phyloP scores from a whole-genome alignment of 768 basidiomycete genomes.

The Lentinula sp. region DNA sequence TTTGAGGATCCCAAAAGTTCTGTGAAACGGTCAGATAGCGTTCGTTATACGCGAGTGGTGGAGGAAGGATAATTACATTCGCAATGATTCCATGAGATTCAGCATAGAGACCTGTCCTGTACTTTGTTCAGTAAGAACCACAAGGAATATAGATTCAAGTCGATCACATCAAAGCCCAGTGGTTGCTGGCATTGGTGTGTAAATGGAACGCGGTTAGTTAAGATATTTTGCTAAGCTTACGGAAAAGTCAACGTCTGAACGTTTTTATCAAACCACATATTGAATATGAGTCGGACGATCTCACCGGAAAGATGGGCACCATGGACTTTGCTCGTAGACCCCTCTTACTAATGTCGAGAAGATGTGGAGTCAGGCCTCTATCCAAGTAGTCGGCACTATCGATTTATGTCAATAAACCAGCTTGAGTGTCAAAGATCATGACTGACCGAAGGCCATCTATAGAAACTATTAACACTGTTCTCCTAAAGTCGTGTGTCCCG shows the following conservation, averaged over 20 bases:
- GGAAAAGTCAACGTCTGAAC: conserved; percentile 83
- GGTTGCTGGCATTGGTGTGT: conserved; percentile 49
- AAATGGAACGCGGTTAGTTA: neutral
- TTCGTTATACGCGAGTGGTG: neutral
- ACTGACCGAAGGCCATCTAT: conserved; percentile 78
- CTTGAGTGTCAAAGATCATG: neutral
- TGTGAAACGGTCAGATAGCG: conserved; percentile 19
- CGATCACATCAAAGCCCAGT: conserved; percentile 79
- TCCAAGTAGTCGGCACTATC: conserved; percentile 84
- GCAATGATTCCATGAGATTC: conserved; percentile 91
- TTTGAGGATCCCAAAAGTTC: conserved; percentile 84
- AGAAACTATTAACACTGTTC: conserved; percentile 79
- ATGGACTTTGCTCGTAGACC: conserved; percentile 87
- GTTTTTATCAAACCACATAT: neutral
- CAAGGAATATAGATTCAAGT: neutral
- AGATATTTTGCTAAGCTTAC: conserved; percentile 35
- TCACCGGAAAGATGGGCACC: conserved; percentile 81
- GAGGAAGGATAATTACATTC: conserved; percentile 44
- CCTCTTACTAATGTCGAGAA: conserved; percentile 73
- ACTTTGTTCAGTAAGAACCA: neutral
- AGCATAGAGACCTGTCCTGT: conserved; percentile 83
- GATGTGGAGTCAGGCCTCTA: conserved; percentile 77
- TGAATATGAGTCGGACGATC: conserved; percentile 14
- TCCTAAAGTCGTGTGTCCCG: conserved; percentile 77
- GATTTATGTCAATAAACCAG: conserved; percentile 8